Evolutionary conservation across 1,139 yeast genomes (phyloP).

Genomic region (Geotrichum bryndzae): DNA sequence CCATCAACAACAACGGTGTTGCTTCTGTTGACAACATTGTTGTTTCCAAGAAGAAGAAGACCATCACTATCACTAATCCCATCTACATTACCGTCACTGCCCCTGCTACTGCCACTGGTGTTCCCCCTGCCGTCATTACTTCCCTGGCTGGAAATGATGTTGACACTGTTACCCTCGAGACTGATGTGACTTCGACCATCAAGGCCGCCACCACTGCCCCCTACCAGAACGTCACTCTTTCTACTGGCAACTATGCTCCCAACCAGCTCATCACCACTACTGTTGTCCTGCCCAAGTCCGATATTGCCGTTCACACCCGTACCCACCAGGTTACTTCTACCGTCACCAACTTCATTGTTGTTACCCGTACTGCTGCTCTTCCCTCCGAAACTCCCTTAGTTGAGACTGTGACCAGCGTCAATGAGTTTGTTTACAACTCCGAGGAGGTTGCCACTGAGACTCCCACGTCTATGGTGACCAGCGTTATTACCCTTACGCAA

Average conservation of each 20-base stretch:
- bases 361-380: slow-evolving; percentile 1
- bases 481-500: slow-evolving; percentile 5
- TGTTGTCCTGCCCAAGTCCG: not conserved
- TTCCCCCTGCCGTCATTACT: slow-evolving; percentile 4
- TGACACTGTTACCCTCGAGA: slow-evolving; percentile 9
- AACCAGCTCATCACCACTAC: slow-evolving; percentile 5
- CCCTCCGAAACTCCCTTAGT: not conserved
- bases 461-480: slow-evolving; percentile 4
- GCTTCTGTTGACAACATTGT: slow-evolving; percentile 10
- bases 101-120: not conserved
- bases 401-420: slow-evolving; percentile 7
- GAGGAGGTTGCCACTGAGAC: slow-evolving; percentile 6
- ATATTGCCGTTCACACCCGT: slow-evolving; percentile 2
- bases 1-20: slow-evolving; percentile 6
- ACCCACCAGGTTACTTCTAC: slow-evolving; percentile 9
- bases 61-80: slow-evolving; percentile 11
- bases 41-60: not conserved
- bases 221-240: not conserved
- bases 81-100: slow-evolving; percentile 3
- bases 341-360: slow-evolving; percentile 12
- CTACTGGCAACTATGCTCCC: not conserved
- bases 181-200: slow-evolving; percentile 1
- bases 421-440: slow-evolving; percentile 10
- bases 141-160: not conserved
- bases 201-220: not conserved